Base-by-base conservation (phyloP, 345 rosid genomes). In the Eucalyptus polyanthemos region DNA sequence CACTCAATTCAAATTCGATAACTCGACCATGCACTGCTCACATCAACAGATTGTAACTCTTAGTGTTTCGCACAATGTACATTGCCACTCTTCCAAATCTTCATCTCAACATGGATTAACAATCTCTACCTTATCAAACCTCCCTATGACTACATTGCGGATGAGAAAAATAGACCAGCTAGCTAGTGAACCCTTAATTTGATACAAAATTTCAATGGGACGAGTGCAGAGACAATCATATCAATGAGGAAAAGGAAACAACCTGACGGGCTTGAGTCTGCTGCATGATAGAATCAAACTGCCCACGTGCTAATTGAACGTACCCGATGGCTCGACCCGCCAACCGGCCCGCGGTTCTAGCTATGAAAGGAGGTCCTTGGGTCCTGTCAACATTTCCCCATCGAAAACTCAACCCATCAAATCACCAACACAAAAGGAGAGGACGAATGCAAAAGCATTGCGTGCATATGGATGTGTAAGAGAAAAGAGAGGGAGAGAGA, bases 241-340 rank as follows among this genome's bases (percentile, higher is more conserved):
- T 54, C 17, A 3, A 24, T 9, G 22, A 44, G 34, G 15, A 54
- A 51, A 47, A 53, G 53, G 65, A 87, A 87, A 14, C 54, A 24
- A 97, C 99, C 99, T 97, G 97, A 29, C 94, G 97, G 92, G 96
- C 97, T 92, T 97, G 98, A 91, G 99, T 92, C 91, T 97, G 98
- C 89, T 97, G 96, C 99, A 96, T 93, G 80, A 94, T 94, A 90
- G 91, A 92, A 44, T 96, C 97, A 22, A 97, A 93, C 60, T 97
- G 99, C n/a, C 97, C 95, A 91, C 99, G 98, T 87, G 98, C 98
- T 91, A 96, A 85, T 85, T 95, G 98, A 50, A 97, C 97, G 65
- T 95, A 97, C 4, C 98, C 98, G 65, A 96, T 93, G 37, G 99
- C 96, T 87, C 97, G 92, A 86, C 98, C 99, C 9, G 96, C 93